Evolutionary conservation across 2,329 filamentous ascomycete genomes (phyloP).

Genomic region (Sporothrix brasiliensis): DNA sequence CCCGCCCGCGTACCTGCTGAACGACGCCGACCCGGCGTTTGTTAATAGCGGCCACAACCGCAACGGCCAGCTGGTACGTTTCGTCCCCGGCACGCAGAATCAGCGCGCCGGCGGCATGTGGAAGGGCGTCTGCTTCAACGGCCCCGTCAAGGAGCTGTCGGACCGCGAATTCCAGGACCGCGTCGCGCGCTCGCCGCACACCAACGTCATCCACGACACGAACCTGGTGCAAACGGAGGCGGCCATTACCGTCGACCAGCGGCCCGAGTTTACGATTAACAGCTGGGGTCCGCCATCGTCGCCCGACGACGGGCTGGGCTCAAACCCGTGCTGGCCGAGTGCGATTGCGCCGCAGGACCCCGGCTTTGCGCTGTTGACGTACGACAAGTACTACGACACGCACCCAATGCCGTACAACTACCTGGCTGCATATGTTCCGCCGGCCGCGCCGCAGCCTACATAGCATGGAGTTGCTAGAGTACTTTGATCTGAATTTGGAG

Average conservation of each 20-base stretch:
- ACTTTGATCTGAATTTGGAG: not conserved
- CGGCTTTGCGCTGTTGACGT: slow-evolving; percentile 36
- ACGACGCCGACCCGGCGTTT: slow-evolving; percentile 40
- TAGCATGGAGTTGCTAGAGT: not conserved
- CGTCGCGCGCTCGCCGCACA: slow-evolving; percentile 7
- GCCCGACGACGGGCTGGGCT: slow-evolving; percentile 36
- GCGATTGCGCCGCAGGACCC: slow-evolving; percentile 35
- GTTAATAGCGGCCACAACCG: slow-evolving; percentile 27
- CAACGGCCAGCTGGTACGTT: slow-evolving; percentile 32
- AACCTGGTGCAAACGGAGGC: slow-evolving; percentile 20
- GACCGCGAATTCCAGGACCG: slow-evolving; percentile 21
- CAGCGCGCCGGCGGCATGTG: slow-evolving; percentile 28
- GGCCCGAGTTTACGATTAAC: slow-evolving; percentile 31
- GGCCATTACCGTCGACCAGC: slow-evolving; percentile 24
- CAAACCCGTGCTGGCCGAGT: slow-evolving; percentile 38
- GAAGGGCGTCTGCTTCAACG: slow-evolving; percentile 39
- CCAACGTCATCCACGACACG: not conserved
- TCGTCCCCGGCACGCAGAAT: slow-evolving; percentile 29
- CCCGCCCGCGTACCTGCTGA: slow-evolving; percentile 30
- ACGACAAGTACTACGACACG: slow-evolving; percentile 35
- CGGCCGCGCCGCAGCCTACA: not conserved
- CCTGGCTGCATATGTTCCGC: not conserved
- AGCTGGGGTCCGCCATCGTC: slow-evolving; percentile 29
- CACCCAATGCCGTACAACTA: slow-evolving; percentile 31
- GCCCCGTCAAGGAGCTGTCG: slow-evolving; percentile 25